phyloP scores from a whole-genome alignment of 495 filamentous ascomycete species.

The Penicillium samsonianum region DNA sequence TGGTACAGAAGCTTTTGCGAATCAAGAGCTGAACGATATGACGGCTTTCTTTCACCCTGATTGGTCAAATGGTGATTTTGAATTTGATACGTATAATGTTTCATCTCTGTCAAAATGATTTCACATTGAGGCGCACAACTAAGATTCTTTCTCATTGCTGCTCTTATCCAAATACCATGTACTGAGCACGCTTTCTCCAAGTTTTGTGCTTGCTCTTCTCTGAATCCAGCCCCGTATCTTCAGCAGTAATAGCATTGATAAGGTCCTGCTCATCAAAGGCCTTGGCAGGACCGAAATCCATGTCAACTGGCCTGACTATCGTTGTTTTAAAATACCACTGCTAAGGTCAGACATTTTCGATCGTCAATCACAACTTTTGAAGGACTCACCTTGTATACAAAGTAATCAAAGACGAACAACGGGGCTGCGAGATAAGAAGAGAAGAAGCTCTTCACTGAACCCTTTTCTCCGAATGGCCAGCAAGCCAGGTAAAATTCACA shows the following conservation, averaged over 20 bases:
- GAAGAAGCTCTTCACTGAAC: conserved; percentile 32
- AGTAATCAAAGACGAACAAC: conserved; percentile 32
- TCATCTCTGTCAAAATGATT: background rate
- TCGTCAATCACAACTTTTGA: no score
- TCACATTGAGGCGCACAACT: background rate
- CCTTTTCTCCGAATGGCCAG: conserved; percentile 35
- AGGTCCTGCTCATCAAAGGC: conserved; percentile 33
- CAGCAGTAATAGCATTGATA: conserved; percentile 13
- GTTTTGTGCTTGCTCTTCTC: conserved; percentile 2
- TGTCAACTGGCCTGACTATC: conserved; percentile 26
- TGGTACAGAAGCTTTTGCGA: conserved; percentile 6
- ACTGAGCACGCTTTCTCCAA: conserved; percentile 23
- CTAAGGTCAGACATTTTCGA: background rate
- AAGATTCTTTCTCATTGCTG: background rate
- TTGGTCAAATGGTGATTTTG: conserved; percentile 14
- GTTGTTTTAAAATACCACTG: conserved; percentile 28
- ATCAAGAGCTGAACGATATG: conserved; percentile 14
- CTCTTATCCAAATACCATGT: conserved; percentile 22
- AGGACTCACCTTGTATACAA: conserved; percentile 28
- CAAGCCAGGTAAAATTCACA: conserved; percentile 58
- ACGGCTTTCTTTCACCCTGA: conserved; percentile 14
- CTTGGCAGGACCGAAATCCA: conserved; percentile 28
- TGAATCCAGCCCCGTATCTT: conserved; percentile 1
- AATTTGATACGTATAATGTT: conserved; percentile 16
- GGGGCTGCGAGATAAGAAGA: conserved; percentile 34